Evolutionary conservation across 2,329 filamentous ascomycete species (phyloP), one percentile per base, ranked within the genome.

Genomic region (Fusarium continuum): DNA sequence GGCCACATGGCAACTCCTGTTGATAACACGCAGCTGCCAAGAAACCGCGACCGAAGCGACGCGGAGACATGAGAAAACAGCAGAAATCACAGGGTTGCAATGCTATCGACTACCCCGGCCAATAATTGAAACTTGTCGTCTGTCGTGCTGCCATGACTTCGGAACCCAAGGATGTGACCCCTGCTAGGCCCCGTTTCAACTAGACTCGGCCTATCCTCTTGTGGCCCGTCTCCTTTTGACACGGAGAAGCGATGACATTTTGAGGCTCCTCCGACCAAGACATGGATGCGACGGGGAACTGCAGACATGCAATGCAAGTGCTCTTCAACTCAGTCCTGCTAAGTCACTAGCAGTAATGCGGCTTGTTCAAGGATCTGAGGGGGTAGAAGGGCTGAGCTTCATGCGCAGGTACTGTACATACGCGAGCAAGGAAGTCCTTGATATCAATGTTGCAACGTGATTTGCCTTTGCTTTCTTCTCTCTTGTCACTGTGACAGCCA

Each of bases 381-480:
- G 10, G 25, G 8, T 19, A 9, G 17, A 6, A 29, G 17, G 16
- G 32, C 19, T 22, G 13, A 17, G 20, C 8, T n/a, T n/a, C n/a
- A n/a, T n/a, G n/a, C n/a, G n/a, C n/a, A n/a, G n/a, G n/a, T n/a
- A n/a, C 47, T 47, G 46, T 38, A 50, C 61, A 58, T 62, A 50
- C 55, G 57, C 62, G 50, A 57, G 39, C 63, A 65, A 60, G 63
- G 58, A 60, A 55, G 45, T 38, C 62, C 63, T 60, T 64, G 63
- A 55, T 66, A 66, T 55, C 38, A 39, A 38, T 23, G 29, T 38
- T 25, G 32, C 16, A 47, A 50, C 61, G 36, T 65, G 57, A 64
- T 51, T 45, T 50, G 51, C 52, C 62, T 50, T 40, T 48, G 60
- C 20, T 25, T 51, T 26, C 35, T 22, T 41, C 26, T 16, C n/a